Conservation (phyloP, 208 protist genomes). For the Crithidia thermophila region DNA sequence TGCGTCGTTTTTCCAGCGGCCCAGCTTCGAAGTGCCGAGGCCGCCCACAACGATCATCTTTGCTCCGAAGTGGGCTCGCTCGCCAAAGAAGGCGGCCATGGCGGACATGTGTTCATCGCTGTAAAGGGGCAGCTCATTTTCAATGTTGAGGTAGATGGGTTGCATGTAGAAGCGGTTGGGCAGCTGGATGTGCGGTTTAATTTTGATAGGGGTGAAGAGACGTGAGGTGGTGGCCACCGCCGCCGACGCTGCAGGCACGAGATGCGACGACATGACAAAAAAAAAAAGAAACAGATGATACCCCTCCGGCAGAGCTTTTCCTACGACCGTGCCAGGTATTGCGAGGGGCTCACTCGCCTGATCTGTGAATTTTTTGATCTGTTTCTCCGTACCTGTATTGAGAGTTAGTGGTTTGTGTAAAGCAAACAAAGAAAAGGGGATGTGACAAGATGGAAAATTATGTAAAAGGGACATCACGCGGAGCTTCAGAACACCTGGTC, state of each 20-base stretch:
- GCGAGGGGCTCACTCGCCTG: too few species aligned
- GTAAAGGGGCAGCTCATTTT: conserved; percentile 60
- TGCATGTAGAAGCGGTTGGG: conserved; percentile 89
- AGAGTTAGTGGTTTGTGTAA: conserved; percentile 1
- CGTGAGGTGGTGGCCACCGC: neutral
- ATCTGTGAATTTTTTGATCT: conserved; percentile 12
- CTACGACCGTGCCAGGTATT: too few species aligned
- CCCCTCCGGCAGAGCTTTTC: too few species aligned
- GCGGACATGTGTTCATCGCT: conserved; percentile 71
- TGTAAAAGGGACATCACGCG: too few species aligned
- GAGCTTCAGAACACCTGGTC: too few species aligned
- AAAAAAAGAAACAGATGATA: conserved; percentile 19
- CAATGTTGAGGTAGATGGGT: conserved; percentile 88
- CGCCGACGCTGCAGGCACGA: neutral
- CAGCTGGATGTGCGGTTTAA: conserved; percentile 51
- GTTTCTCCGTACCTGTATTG: conserved; percentile 3
- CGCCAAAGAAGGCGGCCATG: conserved; percentile 81
- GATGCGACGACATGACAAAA: conserved; percentile 2
- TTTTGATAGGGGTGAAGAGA: conserved; percentile 70
- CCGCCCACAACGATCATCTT: conserved; percentile 92
- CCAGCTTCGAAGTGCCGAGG: conserved; percentile 78
- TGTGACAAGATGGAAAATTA: neutral
- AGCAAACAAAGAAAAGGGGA: conserved; percentile 26
- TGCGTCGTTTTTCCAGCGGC: conserved; percentile 79
- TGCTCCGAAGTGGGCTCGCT: conserved; percentile 83